A percentile compares a stretch with the other conserved stretches of the same genome.
Evolutionary conservation across 148 eudicot genomes (phyloP).

Genomic region (Rhododendron williamsianum): DNA sequence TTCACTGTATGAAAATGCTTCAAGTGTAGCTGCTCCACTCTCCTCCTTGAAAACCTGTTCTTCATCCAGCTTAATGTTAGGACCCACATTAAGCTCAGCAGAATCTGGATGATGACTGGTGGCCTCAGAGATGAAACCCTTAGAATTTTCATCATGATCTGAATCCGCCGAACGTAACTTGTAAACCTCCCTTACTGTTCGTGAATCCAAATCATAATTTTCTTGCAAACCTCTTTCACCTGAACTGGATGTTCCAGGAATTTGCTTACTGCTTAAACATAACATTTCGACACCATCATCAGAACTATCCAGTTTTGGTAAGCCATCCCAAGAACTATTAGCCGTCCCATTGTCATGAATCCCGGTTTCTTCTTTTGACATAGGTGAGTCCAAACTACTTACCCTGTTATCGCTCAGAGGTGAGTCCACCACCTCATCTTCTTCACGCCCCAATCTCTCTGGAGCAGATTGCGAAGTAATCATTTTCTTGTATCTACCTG

Average conservation of each 20-base stretch:
- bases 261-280: constrained; percentile 19
- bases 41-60: constrained; percentile 9
- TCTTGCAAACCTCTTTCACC: constrained; percentile 25
- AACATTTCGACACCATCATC: constrained; percentile 25
- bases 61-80: not conserved
- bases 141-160: constrained; percentile 20
- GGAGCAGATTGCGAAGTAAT: constrained; percentile 15
- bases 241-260: constrained; percentile 19
- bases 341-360: not conserved
- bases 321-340: constrained; percentile 12
- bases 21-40: constrained; percentile 14
- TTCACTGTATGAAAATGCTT: constrained; percentile 13
- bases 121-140: constrained; percentile 16
- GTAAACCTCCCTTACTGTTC: constrained; percentile 6
- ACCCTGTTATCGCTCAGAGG: not conserved
- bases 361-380: constrained; percentile 6
- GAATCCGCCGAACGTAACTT: constrained; percentile 7
- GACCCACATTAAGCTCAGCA: constrained; percentile 1
- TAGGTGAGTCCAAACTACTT: constrained; percentile 2
- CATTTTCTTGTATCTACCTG: constrained; percentile 25
- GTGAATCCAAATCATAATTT: constrained; percentile 17
- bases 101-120: constrained; percentile 10
- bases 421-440: not conserved
- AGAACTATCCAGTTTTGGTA: constrained; percentile 14
- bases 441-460: constrained; percentile 15